Percentiles rank a stretch among this genome's conserved stretches.
Evolutionary conservation across 495 filamentous ascomycete genomes (phyloP).

Genomic region (Neurospora sp.): DNA sequence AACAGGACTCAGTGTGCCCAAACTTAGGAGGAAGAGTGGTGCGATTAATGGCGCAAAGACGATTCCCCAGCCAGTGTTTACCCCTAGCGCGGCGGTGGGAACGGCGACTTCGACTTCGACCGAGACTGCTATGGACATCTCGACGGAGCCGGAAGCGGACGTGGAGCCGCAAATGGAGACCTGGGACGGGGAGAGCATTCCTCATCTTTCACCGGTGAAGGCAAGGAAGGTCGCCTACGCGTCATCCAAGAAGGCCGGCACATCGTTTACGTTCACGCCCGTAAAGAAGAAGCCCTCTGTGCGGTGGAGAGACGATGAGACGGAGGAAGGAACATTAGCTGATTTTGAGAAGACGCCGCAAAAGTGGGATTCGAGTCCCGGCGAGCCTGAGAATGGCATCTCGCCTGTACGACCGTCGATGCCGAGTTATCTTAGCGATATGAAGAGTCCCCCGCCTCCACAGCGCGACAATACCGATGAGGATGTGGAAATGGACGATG

Average conservation of each 20-base stretch:
- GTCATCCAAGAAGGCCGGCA: conserved; percentile 4
- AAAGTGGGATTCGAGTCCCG: conserved; percentile 44
- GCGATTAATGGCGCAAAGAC: neutral
- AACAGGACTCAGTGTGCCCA: conserved; percentile 33
- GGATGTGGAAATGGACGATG: conserved; percentile 34
- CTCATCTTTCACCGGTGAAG: neutral
- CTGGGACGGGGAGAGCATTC: neutral
- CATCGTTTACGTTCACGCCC: conserved; percentile 53
- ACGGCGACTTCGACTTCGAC: neutral
- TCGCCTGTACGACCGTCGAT: conserved; percentile 18
- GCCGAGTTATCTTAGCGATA: conserved; percentile 29
- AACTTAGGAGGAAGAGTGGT: neutral
- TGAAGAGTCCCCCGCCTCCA: neutral
- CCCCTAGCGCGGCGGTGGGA: neutral
- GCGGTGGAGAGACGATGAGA: conserved; percentile 86
- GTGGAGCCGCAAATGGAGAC: neutral
- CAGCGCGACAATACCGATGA: conserved; percentile 20
- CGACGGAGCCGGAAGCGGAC: neutral
- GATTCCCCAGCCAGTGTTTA: neutral
- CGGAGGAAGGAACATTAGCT: conserved; percentile 65
- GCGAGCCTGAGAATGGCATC: conserved; percentile 23
- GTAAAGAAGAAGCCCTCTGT: conserved; percentile 77
- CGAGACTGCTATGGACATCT: neutral
- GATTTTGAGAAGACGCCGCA: conserved; percentile 85
- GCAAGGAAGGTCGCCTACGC: neutral